Evolutionary conservation across 2,329 filamentous ascomycete genomes (phyloP), one percentile per base, ranked within the genome.

Genomic region (Helotiales sp.): DNA sequence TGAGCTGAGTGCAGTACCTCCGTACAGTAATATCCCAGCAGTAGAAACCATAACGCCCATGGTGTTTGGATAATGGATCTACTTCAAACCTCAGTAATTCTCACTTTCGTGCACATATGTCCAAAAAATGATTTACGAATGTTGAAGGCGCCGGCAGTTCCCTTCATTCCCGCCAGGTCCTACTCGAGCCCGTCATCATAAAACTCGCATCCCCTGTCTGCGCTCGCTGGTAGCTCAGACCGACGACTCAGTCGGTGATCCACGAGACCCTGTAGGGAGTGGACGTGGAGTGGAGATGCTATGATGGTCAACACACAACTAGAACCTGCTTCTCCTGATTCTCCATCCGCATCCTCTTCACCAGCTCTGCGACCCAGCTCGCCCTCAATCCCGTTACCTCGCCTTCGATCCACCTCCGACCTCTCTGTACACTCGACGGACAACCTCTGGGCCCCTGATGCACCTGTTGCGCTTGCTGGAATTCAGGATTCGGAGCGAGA

Each of bases 361-460:
- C 54, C 54, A 57, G 30, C 30, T 5, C 32, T 57, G 32, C 54
- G 54, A 24, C 54, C 32, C 30, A 57, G 54, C 32, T 57, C 54
- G 11, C 54, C 54, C n/a, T 57, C 54, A 37, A 57, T 57, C n/a
- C 54, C 54, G 6, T 40, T 57, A 57, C 54, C 57, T 13, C 65
- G 66, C 60, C 49, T 69, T 8, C 68, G 72, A 11, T 70, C 68
- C 3, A 61, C 37, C 13, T 69, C 70, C 2, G 66, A 70, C 37
- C 49, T 65, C 26, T 64, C 68, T 30, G 49, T 61, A 47, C 69
- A 49, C 32, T 61, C 67, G 15, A 69, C 60, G 50, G 61, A 70
- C 61, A 65, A 71, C 26, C 55, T 66, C n/a, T 64, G 61, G 45
- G 69, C 70, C 55, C 70, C 69, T 62, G 69, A 76, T 74, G 73